Conservation (phyloP, 805 yeast genomes). For the Scheffersomyces stipitis region DNA sequence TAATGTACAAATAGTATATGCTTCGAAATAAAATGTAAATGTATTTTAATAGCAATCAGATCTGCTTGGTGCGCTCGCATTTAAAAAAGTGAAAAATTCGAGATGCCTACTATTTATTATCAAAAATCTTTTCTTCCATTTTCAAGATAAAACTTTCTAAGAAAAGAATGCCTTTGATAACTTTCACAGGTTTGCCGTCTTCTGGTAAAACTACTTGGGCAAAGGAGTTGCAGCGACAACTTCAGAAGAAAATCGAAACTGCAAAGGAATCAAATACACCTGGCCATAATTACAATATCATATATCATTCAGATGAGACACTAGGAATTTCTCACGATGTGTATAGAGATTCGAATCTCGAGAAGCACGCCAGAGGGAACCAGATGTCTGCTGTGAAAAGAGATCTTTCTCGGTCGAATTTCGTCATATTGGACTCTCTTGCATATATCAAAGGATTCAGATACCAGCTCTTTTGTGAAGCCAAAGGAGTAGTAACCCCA, state of each 20-base stretch:
- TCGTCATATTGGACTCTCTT: conserved; percentile 83
- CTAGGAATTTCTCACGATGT: conserved; percentile 68
- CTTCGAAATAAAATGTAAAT: no score
- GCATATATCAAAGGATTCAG: conserved; percentile 94
- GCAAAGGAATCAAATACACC: conserved; percentile 40
- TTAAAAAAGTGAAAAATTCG: no score
- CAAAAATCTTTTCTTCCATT: no score
- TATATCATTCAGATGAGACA: conserved; percentile 73
- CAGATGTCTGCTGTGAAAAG: conserved; percentile 90
- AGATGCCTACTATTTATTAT: no score
- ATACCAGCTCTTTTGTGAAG: conserved; percentile 92
- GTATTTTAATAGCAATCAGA: no score
- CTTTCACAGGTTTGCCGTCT: conserved; percentile 82
- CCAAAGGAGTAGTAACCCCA: conserved; percentile 78
- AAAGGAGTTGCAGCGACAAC: conserved; percentile 43
- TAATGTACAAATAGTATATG: no score
- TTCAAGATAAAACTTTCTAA: no score
- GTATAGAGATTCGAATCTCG: conserved; percentile 71
- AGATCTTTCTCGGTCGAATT: conserved; percentile 61
- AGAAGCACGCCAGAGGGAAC: conserved; percentile 77
- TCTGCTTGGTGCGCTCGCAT: no score
- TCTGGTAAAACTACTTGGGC: conserved; percentile 85
- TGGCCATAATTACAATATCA: conserved; percentile 59
- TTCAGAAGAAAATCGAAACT: conserved; percentile 46
- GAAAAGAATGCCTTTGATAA: conserved; percentile 81